Percentiles rank a stretch among this genome's conserved stretches.
phyloP scores from a whole-genome alignment of 225 moss, liverwort and hornwort genomes.

The Polytrichum formosum region DNA sequence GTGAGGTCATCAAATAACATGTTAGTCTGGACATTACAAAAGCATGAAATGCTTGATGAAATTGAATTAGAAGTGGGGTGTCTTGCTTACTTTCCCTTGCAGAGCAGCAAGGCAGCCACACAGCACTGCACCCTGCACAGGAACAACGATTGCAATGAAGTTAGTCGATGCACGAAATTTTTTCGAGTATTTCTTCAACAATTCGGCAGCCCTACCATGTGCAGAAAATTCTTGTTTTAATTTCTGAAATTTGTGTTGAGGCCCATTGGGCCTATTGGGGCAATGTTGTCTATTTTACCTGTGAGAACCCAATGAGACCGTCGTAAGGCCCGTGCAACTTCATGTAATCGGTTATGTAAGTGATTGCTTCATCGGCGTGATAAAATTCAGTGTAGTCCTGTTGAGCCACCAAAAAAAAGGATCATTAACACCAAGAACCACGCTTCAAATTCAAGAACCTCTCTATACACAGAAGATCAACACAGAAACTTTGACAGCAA shows the following conservation, averaged over 20 bases:
- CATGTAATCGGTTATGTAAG: slow-evolving; percentile 63
- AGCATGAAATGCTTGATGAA: no score
- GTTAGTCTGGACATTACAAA: no score
- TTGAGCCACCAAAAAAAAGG: no score
- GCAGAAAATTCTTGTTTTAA: background rate
- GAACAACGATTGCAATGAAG: no score
- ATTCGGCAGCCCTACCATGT: background rate
- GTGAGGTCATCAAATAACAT: no score
- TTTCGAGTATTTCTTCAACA: no score
- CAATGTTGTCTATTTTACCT: slow-evolving; percentile 27
- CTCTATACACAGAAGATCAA: no score
- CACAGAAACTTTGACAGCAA: no score
- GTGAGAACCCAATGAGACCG: slow-evolving; percentile 83
- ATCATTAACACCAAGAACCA: no score
- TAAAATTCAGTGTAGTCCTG: slow-evolving; percentile 66
- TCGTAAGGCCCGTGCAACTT: slow-evolving; percentile 88
- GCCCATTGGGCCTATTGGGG: no score
- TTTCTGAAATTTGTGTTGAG: background rate
- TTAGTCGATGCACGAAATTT: no score
- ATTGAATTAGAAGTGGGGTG: background rate
- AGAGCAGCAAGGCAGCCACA: slow-evolving; percentile 49
- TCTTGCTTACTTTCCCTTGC: slow-evolving; percentile 56
- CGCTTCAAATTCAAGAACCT: no score
- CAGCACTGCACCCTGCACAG: slow-evolving; percentile 61
- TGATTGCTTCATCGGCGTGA: slow-evolving; percentile 60